Percentiles rank a stretch among this genome's conserved stretches.
Conservation (phyloP, 2,329 filamentous ascomycete genomes). For the Trichophyton rubrum region DNA sequence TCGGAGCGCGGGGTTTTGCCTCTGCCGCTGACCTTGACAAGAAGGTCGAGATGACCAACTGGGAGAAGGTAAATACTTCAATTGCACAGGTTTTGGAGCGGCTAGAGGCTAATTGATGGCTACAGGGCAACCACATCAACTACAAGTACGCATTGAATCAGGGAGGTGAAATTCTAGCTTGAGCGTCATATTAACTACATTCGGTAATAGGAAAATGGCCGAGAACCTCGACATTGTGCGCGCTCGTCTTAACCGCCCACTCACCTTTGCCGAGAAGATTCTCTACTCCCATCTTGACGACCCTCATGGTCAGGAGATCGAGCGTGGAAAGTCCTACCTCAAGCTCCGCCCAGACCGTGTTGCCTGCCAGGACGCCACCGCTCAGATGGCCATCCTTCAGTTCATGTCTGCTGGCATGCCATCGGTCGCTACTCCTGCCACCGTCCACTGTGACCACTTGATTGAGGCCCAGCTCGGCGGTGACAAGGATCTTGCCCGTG, state of each 20-base stretch:
- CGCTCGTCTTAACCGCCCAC: constrained; percentile 74
- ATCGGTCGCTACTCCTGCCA: constrained; percentile 82
- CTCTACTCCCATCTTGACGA: constrained; percentile 98
- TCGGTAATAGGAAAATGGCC: constrained; percentile 70
- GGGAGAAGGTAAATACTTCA: constrained; percentile 53
- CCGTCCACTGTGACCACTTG: constrained; percentile 97
- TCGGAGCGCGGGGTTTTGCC: constrained; percentile 59
- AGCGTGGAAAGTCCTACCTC: constrained; percentile 90
- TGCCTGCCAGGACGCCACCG: constrained; percentile 97
- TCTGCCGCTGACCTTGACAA: constrained; percentile 80
- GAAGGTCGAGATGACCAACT: constrained; percentile 97
- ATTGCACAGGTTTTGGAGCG: neutral
- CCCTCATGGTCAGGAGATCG: constrained; percentile 87
- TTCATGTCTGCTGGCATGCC: constrained; percentile 99
- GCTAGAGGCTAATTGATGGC: neutral
- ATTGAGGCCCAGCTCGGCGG: constrained; percentile 95
- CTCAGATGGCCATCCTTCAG: constrained; percentile 98
- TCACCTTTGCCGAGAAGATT: constrained; percentile 96
- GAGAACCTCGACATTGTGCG: constrained; percentile 92
- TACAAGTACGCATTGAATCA: constrained; percentile 46
- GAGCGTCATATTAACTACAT: neutral
- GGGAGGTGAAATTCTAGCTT: neutral
- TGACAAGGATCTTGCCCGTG: constrained; percentile 82
- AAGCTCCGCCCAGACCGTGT: constrained; percentile 95
- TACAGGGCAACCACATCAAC: constrained; percentile 81